Percentiles rank a stretch among this genome's conserved stretches.
Conservation (phyloP, 2,329 filamentous ascomycete species). For the Hymenoscyphus fructigenus region DNA sequence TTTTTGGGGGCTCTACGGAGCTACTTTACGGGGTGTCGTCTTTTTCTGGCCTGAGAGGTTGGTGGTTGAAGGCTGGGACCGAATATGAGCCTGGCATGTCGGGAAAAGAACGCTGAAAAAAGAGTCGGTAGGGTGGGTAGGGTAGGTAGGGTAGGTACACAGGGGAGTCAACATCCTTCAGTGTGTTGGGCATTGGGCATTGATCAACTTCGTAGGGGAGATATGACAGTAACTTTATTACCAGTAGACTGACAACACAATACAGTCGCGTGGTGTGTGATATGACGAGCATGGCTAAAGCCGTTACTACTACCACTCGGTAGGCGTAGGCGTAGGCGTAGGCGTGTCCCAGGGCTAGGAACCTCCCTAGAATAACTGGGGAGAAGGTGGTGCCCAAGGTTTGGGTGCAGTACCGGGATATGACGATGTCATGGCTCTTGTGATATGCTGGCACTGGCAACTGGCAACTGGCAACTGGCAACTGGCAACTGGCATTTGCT, state of each 20-base stretch:
- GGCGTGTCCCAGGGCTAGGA: background rate
- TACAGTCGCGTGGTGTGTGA: background rate
- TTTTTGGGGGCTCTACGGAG: background rate
- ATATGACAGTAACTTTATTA: background rate
- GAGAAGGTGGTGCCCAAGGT: background rate
- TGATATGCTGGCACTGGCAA: background rate
- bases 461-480: background rate
- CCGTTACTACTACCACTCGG: background rate
- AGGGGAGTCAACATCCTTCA: background rate
- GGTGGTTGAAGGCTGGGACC: background rate
- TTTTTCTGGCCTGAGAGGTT: background rate
- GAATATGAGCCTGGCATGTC: background rate
- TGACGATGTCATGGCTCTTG: constrained; percentile 2
- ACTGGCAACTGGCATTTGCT: background rate
- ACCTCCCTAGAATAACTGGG: background rate
- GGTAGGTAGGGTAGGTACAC: background rate
- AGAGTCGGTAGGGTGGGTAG: too few species aligned
- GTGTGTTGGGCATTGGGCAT: background rate
- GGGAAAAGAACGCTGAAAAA: background rate
- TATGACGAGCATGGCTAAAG: background rate
- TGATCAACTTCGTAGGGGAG: background rate
- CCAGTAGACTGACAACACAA: background rate
- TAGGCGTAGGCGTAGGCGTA: background rate
- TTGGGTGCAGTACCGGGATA: background rate
- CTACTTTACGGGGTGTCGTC: background rate